Evolutionary conservation across 495 filamentous ascomycete genomes (phyloP), one percentile per base, ranked within the genome.

Genomic region (Cladorrhinum samala): DNA sequence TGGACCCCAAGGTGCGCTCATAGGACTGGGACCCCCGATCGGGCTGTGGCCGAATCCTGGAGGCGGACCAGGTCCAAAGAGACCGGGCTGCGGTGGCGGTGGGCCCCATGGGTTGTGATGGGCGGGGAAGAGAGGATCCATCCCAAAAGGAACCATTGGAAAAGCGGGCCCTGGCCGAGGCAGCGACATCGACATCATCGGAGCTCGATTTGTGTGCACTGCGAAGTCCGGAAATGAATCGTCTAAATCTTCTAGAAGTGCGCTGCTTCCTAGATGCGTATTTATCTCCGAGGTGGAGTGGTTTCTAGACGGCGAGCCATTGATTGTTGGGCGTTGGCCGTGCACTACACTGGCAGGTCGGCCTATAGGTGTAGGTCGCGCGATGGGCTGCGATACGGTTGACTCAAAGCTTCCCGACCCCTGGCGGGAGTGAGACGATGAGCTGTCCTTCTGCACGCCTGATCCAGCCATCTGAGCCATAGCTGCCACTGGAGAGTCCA

Each of bases 181-280:
- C 56, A 60, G 72, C 48, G 33, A 57, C 30, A 39, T 56, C 48
- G 33, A 57, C 30, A 39, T 56, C 52, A 55, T 48, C 14, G 42
- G 50, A 23, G 42, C 42, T 14, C 55, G 47, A 16, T 39, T 33
- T 2, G 48, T 27, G 4, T 52, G 60, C 33, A 41, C 46, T 1
- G 46, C 16, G 20, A 57, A 66, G 9, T 63, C 57, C 6, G 45
- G 61, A 5, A 72, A 39, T 3, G 73, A 68, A 24, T 72, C 74
- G 46, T 80, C 78, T 53, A 89, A 83, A 63, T 94, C 91, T 59
- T 94, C 91, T 36, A 96, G 75, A n/a, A 98, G 73, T 8, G 91
- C 92, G 66, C 86, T 91, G 69, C 92, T 96, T 9, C 93, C 94
- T n/a, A 98, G 78, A 64, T 91, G 89, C 49, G 91, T 82, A 50